These are phyloP conservation scores for Colletotrichum liaoningense DNA, from an alignment of 2,329 filamentous ascomycete species.

Conservation along the genomic window DNA sequence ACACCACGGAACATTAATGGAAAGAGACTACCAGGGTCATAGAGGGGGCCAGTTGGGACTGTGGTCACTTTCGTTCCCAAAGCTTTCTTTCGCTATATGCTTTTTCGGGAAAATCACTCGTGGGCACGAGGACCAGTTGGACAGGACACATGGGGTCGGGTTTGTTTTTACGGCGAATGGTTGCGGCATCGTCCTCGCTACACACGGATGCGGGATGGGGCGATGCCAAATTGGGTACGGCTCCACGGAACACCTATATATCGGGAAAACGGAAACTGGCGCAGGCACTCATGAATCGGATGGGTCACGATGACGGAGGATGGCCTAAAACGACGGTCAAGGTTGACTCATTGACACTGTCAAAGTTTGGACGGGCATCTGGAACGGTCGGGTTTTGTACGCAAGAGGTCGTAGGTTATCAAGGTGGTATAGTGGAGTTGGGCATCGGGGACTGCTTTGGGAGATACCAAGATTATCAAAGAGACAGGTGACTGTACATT, in stretches of 20 bases:
- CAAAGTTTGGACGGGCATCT: not conserved
- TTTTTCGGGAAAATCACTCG: not conserved
- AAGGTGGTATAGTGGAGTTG: conserved; percentile 8
- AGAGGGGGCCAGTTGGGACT: not conserved
- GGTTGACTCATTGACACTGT: not conserved
- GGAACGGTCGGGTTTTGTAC: not conserved
- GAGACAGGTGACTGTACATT: not conserved
- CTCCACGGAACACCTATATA: not conserved
- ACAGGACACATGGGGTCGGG: not conserved
- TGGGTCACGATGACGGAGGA: conserved; percentile 1
- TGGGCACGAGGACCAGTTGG: conserved; percentile 2
- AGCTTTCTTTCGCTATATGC: not conserved
- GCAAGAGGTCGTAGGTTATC: not conserved
- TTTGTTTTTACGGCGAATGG: conserved; percentile 8
- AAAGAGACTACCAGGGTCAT: conserved; percentile 9
- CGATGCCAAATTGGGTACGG: conserved; percentile 2
- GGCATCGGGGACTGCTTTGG: conserved; percentile 17
- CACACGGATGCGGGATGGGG: not conserved
- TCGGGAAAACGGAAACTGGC: conserved; percentile 2
- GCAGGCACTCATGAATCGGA: not conserved
- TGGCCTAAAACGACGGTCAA: not conserved
- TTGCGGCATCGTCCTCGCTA: not conserved
- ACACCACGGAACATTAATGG: conserved; percentile 26
- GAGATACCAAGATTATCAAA: conserved; percentile 21
- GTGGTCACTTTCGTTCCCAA: not conserved